These are phyloP conservation scores for Corymbia citriodora DNA, from an alignment of 441 rosid species.

Conservation along the genomic window DNA sequence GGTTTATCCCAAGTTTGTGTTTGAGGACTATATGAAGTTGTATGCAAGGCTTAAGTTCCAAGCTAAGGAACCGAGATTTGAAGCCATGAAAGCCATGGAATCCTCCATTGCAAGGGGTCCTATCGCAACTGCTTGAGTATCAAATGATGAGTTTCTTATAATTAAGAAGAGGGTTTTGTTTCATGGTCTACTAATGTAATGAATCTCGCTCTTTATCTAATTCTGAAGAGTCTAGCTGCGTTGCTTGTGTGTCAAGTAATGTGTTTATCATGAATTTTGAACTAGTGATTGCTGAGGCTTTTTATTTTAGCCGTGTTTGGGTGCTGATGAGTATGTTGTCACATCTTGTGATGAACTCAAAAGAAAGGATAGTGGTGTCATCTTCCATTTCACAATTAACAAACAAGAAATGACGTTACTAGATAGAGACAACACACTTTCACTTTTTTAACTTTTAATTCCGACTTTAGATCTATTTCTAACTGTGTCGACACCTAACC, in stretches of 20 bases:
- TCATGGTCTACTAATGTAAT: not conserved
- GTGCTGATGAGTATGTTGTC: not conserved
- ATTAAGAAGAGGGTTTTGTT: not conserved
- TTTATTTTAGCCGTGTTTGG: not conserved
- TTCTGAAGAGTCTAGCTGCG: not conserved
- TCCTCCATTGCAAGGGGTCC: constrained; percentile 15
- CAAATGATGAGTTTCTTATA: not conserved
- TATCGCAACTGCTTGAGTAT: constrained; percentile 19
- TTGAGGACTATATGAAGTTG: constrained; percentile 77
- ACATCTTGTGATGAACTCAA: not conserved
- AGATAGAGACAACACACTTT: not conserved
- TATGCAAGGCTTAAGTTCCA: constrained; percentile 65
- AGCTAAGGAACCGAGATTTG: constrained; percentile 74
- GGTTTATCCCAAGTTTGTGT: constrained; percentile 64
- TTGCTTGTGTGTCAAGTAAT: not conserved
- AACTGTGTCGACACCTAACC: not conserved
- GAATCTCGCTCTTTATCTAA: not conserved
- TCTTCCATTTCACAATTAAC: not conserved
- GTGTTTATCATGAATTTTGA: not conserved
- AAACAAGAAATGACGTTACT: not conserved
- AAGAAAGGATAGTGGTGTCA: not conserved
- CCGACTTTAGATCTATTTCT: not conserved
- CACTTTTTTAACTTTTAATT: not conserved
- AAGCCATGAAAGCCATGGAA: constrained; percentile 52
- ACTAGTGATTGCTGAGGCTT: not conserved